phyloP scores from a whole-genome alignment of 495 filamentous ascomycete species.

The Hypoxylon rickii region DNA sequence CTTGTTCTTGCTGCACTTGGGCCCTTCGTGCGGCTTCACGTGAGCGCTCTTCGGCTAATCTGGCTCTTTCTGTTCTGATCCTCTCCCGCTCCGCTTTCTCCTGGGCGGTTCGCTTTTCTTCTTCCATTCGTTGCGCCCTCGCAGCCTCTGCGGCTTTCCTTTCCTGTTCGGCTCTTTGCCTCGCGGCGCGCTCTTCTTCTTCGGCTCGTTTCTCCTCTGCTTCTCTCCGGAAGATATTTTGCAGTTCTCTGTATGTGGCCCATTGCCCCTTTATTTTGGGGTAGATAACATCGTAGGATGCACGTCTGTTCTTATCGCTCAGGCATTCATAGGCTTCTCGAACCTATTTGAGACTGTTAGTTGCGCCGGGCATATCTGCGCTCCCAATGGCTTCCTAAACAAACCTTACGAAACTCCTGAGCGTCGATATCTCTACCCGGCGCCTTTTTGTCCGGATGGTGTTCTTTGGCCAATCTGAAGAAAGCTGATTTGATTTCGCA shows the following conservation, averaged over 20 bases:
- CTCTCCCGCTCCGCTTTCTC: conserved; percentile 11
- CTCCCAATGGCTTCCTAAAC: conserved; percentile 1
- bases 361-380: no score
- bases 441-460: conserved; percentile 29
- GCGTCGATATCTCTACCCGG: conserved; percentile 26
- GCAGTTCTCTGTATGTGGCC: not conserved
- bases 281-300: conserved; percentile 11
- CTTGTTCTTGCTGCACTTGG: conserved; percentile 18
- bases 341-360: conserved; percentile 11
- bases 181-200: conserved; percentile 5
- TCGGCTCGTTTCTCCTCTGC: conserved; percentile 14
- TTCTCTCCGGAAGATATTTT: not conserved
- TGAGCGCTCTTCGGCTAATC: conserved; percentile 21
- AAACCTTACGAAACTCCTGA: conserved; percentile 28
- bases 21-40: conserved; percentile 22
- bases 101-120: conserved; percentile 9
- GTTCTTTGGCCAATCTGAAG: conserved; percentile 14
- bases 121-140: conserved; percentile 6
- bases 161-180: conserved; percentile 8
- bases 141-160: conserved; percentile 15
- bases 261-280: conserved; percentile 14
- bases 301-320: conserved; percentile 5
- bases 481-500: conserved; percentile 27
- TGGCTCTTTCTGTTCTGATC: conserved; percentile 9
- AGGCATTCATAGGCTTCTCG: conserved; percentile 28